phyloP scores from a whole-genome alignment of 495 filamentous ascomycete species.

The Neurospora intermedia region DNA sequence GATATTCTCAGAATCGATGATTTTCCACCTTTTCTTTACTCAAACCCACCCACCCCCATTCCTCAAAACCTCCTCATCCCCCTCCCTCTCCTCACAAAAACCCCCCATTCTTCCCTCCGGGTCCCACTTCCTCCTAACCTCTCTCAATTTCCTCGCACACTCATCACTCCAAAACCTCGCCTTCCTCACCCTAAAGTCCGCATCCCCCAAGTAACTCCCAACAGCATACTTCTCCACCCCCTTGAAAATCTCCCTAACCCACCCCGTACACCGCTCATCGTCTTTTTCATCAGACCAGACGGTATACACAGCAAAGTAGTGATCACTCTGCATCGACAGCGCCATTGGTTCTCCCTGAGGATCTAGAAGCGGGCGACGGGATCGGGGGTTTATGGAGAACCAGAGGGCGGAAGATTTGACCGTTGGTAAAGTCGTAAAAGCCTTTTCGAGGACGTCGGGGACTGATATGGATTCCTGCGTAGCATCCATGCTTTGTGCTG shows the following conservation, averaged over 20 bases:
- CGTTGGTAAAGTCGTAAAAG: conserved; percentile 34
- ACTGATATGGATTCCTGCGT: conserved; percentile 11
- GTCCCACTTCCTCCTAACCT: conserved; percentile 36
- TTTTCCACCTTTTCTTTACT: not conserved
- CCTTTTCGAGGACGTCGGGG: conserved; percentile 27
- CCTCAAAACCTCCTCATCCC: not conserved
- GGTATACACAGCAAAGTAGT: conserved; percentile 44
- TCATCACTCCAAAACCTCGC: conserved; percentile 36
- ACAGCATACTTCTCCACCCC: conserved; percentile 24
- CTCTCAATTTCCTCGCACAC: conserved; percentile 21
- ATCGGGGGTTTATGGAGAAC: conserved; percentile 39
- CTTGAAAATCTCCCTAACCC: conserved; percentile 32
- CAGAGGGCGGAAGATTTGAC: conserved; percentile 33
- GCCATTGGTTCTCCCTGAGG: conserved; percentile 34
- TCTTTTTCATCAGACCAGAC: conserved; percentile 39
- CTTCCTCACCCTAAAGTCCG: conserved; percentile 35
- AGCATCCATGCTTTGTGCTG: too few species aligned
- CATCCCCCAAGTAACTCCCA: conserved; percentile 43
- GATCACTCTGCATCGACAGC: conserved; percentile 39
- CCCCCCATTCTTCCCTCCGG: conserved; percentile 30
- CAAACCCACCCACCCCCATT: not conserved
- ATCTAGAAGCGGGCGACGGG: conserved; percentile 16
- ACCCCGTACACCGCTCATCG: conserved; percentile 28
- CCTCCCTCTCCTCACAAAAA: conserved; percentile 20
- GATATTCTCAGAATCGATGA: too few species aligned